Conservation (phyloP, 2,329 filamentous ascomycete species). For the Trichoderma pleuroti region DNA sequence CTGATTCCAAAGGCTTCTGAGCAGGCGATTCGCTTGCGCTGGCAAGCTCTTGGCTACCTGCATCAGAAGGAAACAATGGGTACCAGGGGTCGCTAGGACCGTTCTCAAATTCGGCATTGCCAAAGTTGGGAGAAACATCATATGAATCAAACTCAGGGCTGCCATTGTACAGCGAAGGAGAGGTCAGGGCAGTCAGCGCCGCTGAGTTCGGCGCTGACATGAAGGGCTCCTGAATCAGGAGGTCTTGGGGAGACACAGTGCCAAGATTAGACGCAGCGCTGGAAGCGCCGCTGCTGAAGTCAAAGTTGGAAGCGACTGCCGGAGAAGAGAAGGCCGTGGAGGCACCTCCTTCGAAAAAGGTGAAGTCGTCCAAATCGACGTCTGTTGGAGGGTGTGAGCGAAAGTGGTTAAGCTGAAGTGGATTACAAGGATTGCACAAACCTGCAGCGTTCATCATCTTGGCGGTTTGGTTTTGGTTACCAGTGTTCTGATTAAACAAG, state of each 20-base stretch:
- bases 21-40: constrained; percentile 42
- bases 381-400: constrained; percentile 31
- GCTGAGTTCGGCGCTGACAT: constrained; percentile 78
- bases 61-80: constrained; percentile 64
- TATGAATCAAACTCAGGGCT: constrained; percentile 74
- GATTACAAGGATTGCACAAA: constrained; percentile 24
- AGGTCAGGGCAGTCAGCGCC: constrained; percentile 79
- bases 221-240: constrained; percentile 66
- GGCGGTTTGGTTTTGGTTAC: constrained; percentile 46
- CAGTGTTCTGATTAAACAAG: constrained; percentile 61
- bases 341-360: constrained; percentile 52
- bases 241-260: constrained; percentile 82
- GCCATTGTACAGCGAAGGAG: constrained; percentile 73
- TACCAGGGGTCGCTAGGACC: constrained; percentile 61
- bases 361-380: constrained; percentile 57
- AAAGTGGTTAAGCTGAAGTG: constrained; percentile 28
- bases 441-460: constrained; percentile 46
- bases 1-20: constrained; percentile 47
- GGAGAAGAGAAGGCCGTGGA: constrained; percentile 54
- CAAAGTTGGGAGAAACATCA: constrained; percentile 76
- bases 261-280: constrained; percentile 54
- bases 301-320: constrained; percentile 48
- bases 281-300: constrained; percentile 45
- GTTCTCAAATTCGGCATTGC: constrained; percentile 52
- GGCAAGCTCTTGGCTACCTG: constrained; percentile 26